Base-by-base conservation (phyloP, 352 stramenopile species). In the Globisporangium carolinianum region DNA sequence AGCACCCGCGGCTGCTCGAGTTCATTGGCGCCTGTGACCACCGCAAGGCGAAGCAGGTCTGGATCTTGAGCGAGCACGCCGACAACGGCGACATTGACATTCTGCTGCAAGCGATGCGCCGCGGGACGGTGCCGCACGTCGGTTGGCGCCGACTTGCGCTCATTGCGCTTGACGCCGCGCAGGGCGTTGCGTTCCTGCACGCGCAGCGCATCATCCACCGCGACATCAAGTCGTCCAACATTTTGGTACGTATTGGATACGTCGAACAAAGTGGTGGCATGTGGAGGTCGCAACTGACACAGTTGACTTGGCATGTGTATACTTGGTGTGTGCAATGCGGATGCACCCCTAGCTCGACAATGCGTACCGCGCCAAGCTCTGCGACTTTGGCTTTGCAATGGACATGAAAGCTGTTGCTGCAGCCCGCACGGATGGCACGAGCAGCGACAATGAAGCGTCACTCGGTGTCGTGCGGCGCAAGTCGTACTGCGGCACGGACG, bases 151-250 rank as follows among this genome's bases (percentile, higher is more conserved):
- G 69, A 12, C 75, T 89, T 48, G 63, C 75, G 11, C 80, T 78
- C 46, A 87, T 93, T 48, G 83, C 81, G 11, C 65, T 92, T 32
- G 85, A 96, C 51, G 72, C 83, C 6, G 92, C 95, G 0, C 72
- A 86, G 52, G 96, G 94, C 59, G 91, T 99, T 56, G 79, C 91
- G 52, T 99, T 98, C 73, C 68, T 99, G 55, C 97, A 99, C 72
- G 73, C 76, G 47, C 72, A 73, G 38, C 68, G 74, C 53, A 81
- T 92, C 57, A 86, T 95, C 56, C 85, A 95, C 53, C 75, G 85
- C 11, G 85, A 95, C 61, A 90, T 95, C 63, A 95, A 95, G 65
- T 89, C 83, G n/a, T 89, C 81, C 58, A 94, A 94, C 57, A 92
- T 94, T 37, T 55, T 94, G 43, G 67, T 75, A 62, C 18, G 54